Base-by-base conservation (phyloP, 768 basidiomycete species). In the Suillus americanus region DNA sequence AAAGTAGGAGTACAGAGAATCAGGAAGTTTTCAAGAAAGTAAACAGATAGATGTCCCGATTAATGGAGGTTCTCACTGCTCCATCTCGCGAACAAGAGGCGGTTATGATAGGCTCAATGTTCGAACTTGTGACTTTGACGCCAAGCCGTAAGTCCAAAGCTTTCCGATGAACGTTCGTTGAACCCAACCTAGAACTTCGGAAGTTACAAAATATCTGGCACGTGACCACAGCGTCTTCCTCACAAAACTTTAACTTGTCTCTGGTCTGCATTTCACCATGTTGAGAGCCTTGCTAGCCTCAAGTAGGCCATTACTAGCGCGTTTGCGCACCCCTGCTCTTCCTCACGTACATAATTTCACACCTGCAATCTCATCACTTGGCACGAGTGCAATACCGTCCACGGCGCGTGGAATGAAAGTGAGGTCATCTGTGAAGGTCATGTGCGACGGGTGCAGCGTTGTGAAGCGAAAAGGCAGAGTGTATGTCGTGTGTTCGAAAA, bases 391-490 rank as follows among this genome's bases (percentile, higher is more conserved):
- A 40, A 69, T 74, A 48, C 81, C 82, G 12, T 66, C 75, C 8
- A 73, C 86, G 25, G 75, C 82, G n/a, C 79, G 91, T 69, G 94
- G 95, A 55, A 96, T 97, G 92, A 99, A 99, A 82, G 95, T 99
- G 65, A 88, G 97, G 67, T 91, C 93, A 28, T 94, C 94, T 4
- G 93, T 99, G 70, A 97, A 96, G 81, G 79, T 87, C 61, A 92
- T 97, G 87, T 99, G 97, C 77, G 94, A 95, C 66, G 94, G 95
- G 14, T 99, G 97, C 79, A 88, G 82, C 68, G 80, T 97, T 56
- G 97, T 98, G 41, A 85, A 84, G 77, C 81, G 96, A 71, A 95
- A 97, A 76, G 95, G 95, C 53, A 87, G 90, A 70, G 86, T 98
- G 41, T 97, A 96, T 78, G 88, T 98, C 51, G 86, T 97, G 30